A percentile compares a stretch with the other conserved stretches of the same genome.
These are phyloP conservation scores for Collybia mongolica DNA, from an alignment of 768 basidiomycete species.

Conservation along the genomic window DNA sequence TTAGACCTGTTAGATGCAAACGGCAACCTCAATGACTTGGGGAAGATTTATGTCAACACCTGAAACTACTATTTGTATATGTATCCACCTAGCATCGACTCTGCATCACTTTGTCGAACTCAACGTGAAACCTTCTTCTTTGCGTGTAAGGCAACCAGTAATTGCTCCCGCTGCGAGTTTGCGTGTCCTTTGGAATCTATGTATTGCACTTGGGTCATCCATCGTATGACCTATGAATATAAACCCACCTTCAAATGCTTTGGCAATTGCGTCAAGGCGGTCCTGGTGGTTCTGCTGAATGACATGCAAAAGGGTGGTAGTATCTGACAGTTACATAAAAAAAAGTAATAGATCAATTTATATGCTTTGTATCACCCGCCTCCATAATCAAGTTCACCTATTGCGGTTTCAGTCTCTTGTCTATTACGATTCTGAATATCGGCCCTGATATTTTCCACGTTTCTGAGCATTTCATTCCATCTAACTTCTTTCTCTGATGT, in stretches of 20 bases:
- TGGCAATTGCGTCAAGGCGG: constrained; percentile 9
- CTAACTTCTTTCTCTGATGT: not conserved
- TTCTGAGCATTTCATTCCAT: not conserved
- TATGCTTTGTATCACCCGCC: too few relatives aligned
- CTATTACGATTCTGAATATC: not conserved
- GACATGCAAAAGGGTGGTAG: constrained; percentile 4
- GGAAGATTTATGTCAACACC: constrained; percentile 15
- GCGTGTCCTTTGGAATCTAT: too few relatives aligned
- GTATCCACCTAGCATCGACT: not conserved
- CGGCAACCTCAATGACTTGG: constrained; percentile 18
- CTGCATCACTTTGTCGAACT: too few relatives aligned
- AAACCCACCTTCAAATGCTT: constrained; percentile 10
- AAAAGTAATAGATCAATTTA: not conserved
- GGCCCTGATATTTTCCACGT: not conserved
- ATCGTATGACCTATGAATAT: not conserved
- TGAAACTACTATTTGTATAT: not conserved
- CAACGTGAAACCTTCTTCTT: too few relatives aligned
- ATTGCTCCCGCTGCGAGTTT: too few relatives aligned
- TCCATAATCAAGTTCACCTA: too few relatives aligned
- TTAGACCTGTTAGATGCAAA: constrained; percentile 18
- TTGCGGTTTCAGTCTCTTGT: too few relatives aligned
- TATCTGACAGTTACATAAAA: too few relatives aligned
- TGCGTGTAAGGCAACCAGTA: too few relatives aligned
- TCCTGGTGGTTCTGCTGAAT: constrained; percentile 8
- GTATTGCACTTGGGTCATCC: too few relatives aligned